phyloP scores from a whole-genome alignment of 1,284 basidiomycete species.

The Fomitopsis pinicola region DNA sequence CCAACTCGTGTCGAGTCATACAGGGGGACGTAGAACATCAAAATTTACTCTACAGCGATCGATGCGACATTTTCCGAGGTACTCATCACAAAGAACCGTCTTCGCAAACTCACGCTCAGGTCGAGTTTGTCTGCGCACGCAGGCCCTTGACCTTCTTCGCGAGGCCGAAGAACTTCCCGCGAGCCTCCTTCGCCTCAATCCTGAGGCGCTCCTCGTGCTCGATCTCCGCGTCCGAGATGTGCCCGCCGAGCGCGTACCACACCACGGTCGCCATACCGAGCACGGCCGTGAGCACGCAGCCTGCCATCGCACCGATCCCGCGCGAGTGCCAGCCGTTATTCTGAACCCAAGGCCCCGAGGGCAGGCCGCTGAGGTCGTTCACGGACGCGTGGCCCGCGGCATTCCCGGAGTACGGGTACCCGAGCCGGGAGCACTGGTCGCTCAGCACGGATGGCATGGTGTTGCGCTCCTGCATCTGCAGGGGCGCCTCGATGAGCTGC shows the following conservation, averaged over 20 bases:
- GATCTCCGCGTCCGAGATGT: constrained; percentile 71
- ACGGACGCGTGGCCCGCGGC: constrained; percentile 67
- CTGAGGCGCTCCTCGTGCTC: constrained; percentile 60
- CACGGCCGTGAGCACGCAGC: constrained; percentile 74
- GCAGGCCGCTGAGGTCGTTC: constrained; percentile 61
- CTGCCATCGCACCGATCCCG: constrained; percentile 83
- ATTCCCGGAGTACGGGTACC: constrained; percentile 68
- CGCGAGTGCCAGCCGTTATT: constrained; percentile 75
- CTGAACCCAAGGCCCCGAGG: constrained; percentile 66
- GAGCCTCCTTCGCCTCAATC: constrained; percentile 51
- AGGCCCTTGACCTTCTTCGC: constrained; percentile 6
- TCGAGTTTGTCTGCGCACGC: neutral
- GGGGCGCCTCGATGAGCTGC: constrained; percentile 74
- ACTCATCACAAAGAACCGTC: neutral
- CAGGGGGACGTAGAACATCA: neutral
- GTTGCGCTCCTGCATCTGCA: constrained; percentile 47
- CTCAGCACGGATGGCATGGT: constrained; percentile 48
- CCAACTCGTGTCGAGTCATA: neutral
- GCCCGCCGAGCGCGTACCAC: constrained; percentile 76
- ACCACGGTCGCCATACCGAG: constrained; percentile 77
- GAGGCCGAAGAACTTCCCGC: constrained; percentile 30
- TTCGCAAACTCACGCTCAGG: neutral
- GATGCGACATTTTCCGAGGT: neutral
- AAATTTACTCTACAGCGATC: neutral
- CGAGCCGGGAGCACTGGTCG: constrained; percentile 70